These are phyloP conservation scores for Ophiosphaerella herpotricha DNA, from an alignment of 2,329 filamentous ascomycete genomes.

Conservation along the genomic window DNA sequence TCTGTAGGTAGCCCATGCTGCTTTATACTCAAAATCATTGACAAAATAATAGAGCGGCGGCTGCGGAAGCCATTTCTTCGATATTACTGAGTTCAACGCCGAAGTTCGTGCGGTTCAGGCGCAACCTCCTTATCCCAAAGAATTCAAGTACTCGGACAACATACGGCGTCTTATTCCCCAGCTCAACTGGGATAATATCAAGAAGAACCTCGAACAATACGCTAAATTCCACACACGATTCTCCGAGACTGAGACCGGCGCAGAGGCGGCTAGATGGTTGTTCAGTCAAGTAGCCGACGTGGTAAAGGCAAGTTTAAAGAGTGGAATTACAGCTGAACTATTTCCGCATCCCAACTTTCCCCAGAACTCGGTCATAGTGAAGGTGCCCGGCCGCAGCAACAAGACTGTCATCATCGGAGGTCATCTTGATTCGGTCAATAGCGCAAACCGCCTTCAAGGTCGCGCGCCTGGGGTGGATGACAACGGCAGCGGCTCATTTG, in stretches of 20 bases:
- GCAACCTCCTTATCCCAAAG: conserved; percentile 15
- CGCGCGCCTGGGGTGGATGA: conserved; percentile 65
- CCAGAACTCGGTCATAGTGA: conserved; percentile 85
- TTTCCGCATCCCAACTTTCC: conserved; percentile 78
- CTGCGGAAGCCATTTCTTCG: conserved; percentile 26
- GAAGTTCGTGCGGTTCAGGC: conserved; percentile 15
- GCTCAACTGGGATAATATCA: conserved; percentile 24
- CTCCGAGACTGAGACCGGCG: conserved; percentile 53
- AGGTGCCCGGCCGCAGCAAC: conserved; percentile 79
- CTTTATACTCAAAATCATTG: not conserved
- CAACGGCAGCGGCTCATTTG: conserved; percentile 87
- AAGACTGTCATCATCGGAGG: conserved; percentile 84
- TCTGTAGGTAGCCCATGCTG: conserved; percentile 56
- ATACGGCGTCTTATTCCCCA: conserved; percentile 15
- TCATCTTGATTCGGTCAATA: conserved; percentile 56
- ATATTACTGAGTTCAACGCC: conserved; percentile 24
- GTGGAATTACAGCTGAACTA: conserved; percentile 68
- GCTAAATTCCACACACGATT: conserved; percentile 23
- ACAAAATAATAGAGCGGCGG: conserved; percentile 13
- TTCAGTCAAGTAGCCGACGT: conserved; percentile 71
- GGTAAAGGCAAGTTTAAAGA: conserved; percentile 71
- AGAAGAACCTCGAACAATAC: conserved; percentile 20
- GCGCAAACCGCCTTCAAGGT: conserved; percentile 3
- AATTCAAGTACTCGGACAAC: conserved; percentile 18
- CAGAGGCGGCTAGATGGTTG: conserved; percentile 84